Evolutionary conservation across 2,329 filamentous ascomycete genomes (phyloP), one percentile per base, ranked within the genome.

Genomic region (Colletotrichum sp.): DNA sequence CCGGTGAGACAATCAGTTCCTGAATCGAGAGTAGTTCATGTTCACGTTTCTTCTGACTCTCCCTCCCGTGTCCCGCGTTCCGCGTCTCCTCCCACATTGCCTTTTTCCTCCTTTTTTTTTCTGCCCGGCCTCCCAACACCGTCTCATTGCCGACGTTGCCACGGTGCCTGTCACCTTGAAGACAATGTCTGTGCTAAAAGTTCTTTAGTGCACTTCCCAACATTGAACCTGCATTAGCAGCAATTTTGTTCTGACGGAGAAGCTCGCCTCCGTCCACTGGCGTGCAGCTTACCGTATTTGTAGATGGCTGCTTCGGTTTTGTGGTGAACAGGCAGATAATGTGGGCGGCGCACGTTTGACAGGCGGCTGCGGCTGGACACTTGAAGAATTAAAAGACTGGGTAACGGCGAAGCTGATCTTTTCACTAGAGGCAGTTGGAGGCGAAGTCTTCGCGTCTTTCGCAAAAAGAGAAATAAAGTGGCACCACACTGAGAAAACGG

Each of bases 1-100:
- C 30, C 28, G 21, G 52, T 49, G 68, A 71, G 68, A 71, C 62
- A 67, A 75, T 72, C 62, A 67, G 62, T 72, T 74, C 34, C 72
- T 71, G 44, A 72, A 39, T 75, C 36, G 62, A 72, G 68, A 67
- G 28, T 71, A 59, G 62, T 39, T 36, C 10, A 36, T 34, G 30
- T n/a, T 34, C 44, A 32, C 65, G 26, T 68, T 55, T 67, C 34
- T 59, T 68, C 66, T 68, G 30, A 60, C 52, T 60, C 63, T 49
- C 21, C n/a, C 16, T 16, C 60, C 36, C 36, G 36, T 18, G 36
- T 28, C 60, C 30, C 26, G 59, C 26, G 28, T 66, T n/a, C 63
- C 36, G 36, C 26, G 8, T 32, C 44, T 57, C 44, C 44, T 52
- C 49, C 49, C 65, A 68, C 63, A 52, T 66, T 28, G n/a, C 39